Evolutionary conservation across 2,329 filamentous ascomycete species (phyloP), one percentile per base, ranked within the genome.

Genomic region (Aspergillus luchuensis): DNA sequence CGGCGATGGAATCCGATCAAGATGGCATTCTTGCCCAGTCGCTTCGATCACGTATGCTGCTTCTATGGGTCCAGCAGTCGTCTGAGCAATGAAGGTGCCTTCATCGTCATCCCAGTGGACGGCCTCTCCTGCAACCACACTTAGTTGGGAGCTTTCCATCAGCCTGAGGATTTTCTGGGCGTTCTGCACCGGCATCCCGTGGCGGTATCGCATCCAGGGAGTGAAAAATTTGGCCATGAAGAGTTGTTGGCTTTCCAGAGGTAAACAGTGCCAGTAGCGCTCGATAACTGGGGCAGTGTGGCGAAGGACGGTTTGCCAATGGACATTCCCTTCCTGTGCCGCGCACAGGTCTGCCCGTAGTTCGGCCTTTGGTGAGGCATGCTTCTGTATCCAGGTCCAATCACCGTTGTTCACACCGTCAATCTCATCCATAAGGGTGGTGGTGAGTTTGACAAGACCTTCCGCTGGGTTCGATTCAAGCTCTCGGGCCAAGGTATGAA

Each of bases 151-250:
- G n/a, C 50, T 59, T 30, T 59, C 25, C 47, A 62, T 21, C 8
- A 62, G 19, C 2, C 47, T 19, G 13, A 62, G 52, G 11, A 59
- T 53, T 23, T 59, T 56, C n/a, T 59, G 25, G 8, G 51, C 60
- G 15, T 59, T 62, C 11, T 56, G 33, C 10, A 62, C 25, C 4
- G 60, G 60, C 56, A 59, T 62, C 15, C 56, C 60, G 41, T 62
- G 60, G 25, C 60, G 51, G 28, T 62, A 62, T 38, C 60, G 43
- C 56, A 59, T 62, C 60, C 60, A 62, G 6, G 43, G 49, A 56
- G 56, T 59, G 36, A 55, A 56, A 6, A 62, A 62, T n/a, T 59
- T 59, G 25, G 59, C 57, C 51, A 55, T 51, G 21, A 62, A 62
- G 6, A 62, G 36, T 17, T 56, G 41, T n/a, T 59, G 56, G 17